phyloP scores from a whole-genome alignment of 2,329 filamentous ascomycete species.

The Penicillium crustosum region DNA sequence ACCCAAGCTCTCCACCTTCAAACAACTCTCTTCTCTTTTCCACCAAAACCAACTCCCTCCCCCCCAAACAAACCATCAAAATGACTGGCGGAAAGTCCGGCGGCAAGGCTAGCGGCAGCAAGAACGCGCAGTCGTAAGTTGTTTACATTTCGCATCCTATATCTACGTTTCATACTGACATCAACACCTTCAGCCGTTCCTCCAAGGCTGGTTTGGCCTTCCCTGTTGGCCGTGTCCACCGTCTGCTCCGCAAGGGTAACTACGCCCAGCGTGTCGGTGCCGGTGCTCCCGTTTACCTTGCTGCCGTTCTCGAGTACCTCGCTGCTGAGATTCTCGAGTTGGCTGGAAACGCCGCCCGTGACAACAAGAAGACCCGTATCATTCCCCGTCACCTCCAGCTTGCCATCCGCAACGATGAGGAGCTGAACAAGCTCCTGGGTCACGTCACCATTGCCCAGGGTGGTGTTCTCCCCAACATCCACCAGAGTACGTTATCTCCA shows the following conservation, averaged over 20 bases:
- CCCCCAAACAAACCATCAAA: constrained; percentile 59
- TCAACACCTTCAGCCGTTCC: constrained; percentile 72
- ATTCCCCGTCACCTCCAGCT: constrained; percentile 98
- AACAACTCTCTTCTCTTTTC: background rate
- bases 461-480: constrained; percentile 95
- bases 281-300: constrained; percentile 93
- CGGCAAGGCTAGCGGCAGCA: constrained; percentile 98
- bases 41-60: background rate
- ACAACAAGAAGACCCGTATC: constrained; percentile 99
- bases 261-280: constrained; percentile 99
- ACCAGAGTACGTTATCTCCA: constrained; percentile 72
- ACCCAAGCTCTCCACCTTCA: constrained; percentile 18
- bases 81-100: constrained; percentile 99
- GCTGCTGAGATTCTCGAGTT: constrained; percentile 98
- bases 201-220: constrained; percentile 99
- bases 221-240: constrained; percentile 98
- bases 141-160: constrained; percentile 14
- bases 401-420: constrained; percentile 98
- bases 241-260: constrained; percentile 98
- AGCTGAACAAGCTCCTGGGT: constrained; percentile 97
- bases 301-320: constrained; percentile 96
- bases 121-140: constrained; percentile 98
- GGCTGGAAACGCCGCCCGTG: constrained; percentile 95
- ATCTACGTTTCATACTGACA: constrained; percentile 19
- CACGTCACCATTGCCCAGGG: constrained; percentile 97